Evolutionary conservation across 495 filamentous ascomycete species (phyloP).

Genomic region (Eremomyces bilateralis): DNA sequence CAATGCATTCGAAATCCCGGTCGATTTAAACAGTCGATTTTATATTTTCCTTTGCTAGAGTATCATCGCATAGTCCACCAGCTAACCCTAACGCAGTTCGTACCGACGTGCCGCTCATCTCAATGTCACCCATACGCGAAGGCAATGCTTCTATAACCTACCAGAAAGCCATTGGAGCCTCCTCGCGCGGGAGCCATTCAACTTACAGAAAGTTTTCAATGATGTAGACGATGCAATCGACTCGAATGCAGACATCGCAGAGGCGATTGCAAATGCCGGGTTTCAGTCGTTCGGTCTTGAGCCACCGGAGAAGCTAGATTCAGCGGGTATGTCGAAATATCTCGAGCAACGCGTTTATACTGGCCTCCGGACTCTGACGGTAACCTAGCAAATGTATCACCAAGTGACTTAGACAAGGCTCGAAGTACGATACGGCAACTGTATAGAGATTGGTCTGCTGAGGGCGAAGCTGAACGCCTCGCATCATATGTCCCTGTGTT

Average conservation of each 20-base stretch:
- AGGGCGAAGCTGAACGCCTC: conserved; percentile 48
- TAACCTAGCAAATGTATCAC: conserved; percentile 30
- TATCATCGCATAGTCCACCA: background rate
- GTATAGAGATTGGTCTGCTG: conserved; percentile 83
- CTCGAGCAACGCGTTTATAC: conserved; percentile 6
- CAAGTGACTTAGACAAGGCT: conserved; percentile 80
- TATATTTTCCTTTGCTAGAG: background rate
- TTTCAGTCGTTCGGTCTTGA: conserved; percentile 41
- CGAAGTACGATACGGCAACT: conserved; percentile 78
- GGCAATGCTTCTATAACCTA: conserved; percentile 81
- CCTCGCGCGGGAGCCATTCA: conserved; percentile 61
- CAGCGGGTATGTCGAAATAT: no score
- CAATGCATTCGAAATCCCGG: conserved; percentile 1
- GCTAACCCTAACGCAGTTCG: conserved; percentile 5
- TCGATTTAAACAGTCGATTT: conserved; percentile 2
- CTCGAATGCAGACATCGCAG: conserved; percentile 55
- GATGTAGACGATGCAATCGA: conserved; percentile 77
- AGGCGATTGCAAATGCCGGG: conserved; percentile 38
- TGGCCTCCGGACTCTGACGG: conserved; percentile 39
- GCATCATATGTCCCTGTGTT: conserved; percentile 57
- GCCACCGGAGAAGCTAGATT: no score
- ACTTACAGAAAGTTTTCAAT: conserved; percentile 51
- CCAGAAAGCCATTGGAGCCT: conserved; percentile 61
- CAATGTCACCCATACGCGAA: conserved; percentile 71
- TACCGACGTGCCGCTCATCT: conserved; percentile 66